Percentiles rank a stretch among this genome's conserved stretches.
Conservation (phyloP, 306 rosid species). For the Medicago ruthenica region DNA sequence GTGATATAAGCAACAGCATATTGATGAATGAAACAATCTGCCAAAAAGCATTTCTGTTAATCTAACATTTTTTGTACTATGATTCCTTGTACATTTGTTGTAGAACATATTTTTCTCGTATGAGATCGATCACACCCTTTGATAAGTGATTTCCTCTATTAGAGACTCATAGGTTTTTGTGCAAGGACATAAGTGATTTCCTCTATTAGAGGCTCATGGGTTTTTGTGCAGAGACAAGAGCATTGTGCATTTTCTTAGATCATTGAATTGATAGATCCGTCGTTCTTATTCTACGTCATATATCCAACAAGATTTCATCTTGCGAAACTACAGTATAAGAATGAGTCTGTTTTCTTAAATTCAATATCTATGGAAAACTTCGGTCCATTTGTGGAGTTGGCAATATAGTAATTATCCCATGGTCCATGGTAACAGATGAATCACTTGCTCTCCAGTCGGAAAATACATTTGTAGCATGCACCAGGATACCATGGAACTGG, state of each 20-base stretch:
- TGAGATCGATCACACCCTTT: too few relatives aligned
- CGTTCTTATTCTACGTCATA: background rate
- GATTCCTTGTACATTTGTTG: too few relatives aligned
- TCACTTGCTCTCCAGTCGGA: background rate
- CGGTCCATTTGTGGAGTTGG: background rate
- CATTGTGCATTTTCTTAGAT: background rate
- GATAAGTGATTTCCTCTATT: too few relatives aligned
- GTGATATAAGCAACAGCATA: conserved; percentile 40
- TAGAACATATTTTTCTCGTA: too few relatives aligned
- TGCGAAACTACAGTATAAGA: too few relatives aligned
- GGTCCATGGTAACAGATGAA: background rate
- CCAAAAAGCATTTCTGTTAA: conserved; percentile 75
- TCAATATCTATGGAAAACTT: background rate
- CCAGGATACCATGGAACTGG: background rate
- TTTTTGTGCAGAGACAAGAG: background rate
- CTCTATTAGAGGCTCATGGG: background rate
- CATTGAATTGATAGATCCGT: conserved; percentile 2
- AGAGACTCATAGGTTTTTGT: too few relatives aligned
- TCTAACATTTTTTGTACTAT: conserved; percentile 50
- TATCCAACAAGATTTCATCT: background rate
- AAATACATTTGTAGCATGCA: background rate
- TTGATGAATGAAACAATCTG: conserved; percentile 61
- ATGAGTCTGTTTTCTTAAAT: too few relatives aligned
- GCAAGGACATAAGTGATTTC: background rate
- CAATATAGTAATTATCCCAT: background rate